Percentiles rank a stretch among this genome's conserved stretches.
Conservation (phyloP, 2,329 filamentous ascomycete species). For the Cephalotrichum gorgonifer region DNA sequence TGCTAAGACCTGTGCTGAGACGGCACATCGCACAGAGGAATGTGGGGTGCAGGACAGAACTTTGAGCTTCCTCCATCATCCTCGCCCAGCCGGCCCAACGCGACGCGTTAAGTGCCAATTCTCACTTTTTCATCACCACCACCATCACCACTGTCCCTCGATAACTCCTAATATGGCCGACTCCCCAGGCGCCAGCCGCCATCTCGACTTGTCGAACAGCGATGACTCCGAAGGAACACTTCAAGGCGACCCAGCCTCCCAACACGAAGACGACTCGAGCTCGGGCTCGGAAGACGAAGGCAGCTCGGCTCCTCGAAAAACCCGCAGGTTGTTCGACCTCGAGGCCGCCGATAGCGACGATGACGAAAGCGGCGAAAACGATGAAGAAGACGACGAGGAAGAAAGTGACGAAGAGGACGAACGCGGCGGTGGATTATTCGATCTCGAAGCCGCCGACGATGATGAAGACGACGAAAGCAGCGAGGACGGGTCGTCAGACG, state of each 20-base stretch:
- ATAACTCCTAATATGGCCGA: background rate
- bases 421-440: too few relatives aligned
- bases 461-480: background rate
- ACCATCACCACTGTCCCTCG: too few relatives aligned
- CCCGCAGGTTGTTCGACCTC: background rate
- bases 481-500: background rate
- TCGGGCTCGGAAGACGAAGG: background rate
- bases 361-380: background rate
- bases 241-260: background rate
- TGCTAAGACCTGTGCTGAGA: too few relatives aligned
- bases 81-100: background rate
- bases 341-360: background rate
- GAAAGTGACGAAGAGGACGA: background rate
- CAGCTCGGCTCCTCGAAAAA: too few relatives aligned
- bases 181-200: background rate
- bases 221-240: background rate
- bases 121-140: background rate
- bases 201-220: background rate
- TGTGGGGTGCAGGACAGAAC: too few relatives aligned
- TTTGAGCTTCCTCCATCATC: too few relatives aligned
- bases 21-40: too few relatives aligned
- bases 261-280: background rate
- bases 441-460: background rate
- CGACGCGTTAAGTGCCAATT: background rate
- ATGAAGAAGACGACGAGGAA: background rate